Evolutionary conservation across 345 rosid genomes (phyloP).

Genomic region (Odontarrhena argentea): DNA sequence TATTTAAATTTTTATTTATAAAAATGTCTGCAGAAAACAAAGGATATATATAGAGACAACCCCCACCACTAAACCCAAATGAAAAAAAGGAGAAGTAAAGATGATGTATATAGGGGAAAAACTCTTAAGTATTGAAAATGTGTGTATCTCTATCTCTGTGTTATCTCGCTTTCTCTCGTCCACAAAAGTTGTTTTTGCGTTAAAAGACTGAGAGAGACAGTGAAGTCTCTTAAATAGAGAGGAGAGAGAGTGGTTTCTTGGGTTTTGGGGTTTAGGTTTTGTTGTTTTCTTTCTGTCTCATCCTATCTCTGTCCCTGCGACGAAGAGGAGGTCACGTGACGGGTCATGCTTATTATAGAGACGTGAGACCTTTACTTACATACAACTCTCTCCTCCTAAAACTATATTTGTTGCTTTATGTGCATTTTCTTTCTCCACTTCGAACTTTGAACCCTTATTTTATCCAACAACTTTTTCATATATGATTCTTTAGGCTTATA

Average conservation of each 20-base stretch:
- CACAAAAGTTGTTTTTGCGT: constrained; percentile 43
- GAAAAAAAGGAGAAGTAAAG: constrained; percentile 36
- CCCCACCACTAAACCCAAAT: constrained; percentile 45
- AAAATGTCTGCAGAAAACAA: background rate
- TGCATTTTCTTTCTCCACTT: constrained; percentile 7
- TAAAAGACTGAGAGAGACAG: constrained; percentile 48
- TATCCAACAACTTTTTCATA: constrained; percentile 9
- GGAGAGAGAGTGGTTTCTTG: constrained; percentile 38
- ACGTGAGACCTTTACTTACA: constrained; percentile 37
- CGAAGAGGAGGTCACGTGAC: constrained; percentile 64
- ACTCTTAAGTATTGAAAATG: constrained; percentile 44
- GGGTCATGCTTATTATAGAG: constrained; percentile 41
- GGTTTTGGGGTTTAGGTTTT: constrained; percentile 48
- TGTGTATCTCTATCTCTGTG: constrained; percentile 37
- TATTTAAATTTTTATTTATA: constrained; percentile 7
- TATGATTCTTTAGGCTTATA: background rate
- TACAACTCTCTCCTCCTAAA: too few species aligned
- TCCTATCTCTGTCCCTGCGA: constrained; percentile 40
- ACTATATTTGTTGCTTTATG: background rate
- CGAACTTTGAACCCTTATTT: constrained; percentile 39
- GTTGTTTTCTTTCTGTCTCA: constrained; percentile 44
- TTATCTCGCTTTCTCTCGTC: constrained; percentile 42
- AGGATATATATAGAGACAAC: constrained; percentile 30
- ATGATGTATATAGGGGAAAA: constrained; percentile 38
- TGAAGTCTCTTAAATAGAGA: constrained; percentile 45